Evolutionary conservation across 2,329 filamentous ascomycete genomes (phyloP), one percentile per base, ranked within the genome.

Genomic region (Pseudocercospora pini-densiflorae): DNA sequence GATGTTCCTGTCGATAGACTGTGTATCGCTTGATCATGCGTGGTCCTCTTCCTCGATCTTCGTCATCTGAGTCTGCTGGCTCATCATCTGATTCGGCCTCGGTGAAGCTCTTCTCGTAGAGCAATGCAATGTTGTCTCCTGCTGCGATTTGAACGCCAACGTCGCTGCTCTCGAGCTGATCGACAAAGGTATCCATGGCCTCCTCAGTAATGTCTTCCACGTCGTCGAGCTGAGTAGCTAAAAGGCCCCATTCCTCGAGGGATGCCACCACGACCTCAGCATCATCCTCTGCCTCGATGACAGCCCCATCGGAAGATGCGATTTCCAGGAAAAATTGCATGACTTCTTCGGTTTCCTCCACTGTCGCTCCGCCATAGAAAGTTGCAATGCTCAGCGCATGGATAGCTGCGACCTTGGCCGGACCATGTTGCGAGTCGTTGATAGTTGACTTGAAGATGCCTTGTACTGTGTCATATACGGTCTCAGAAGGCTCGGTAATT

Each of bases 281-380:
- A 70, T 89, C 90, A 73, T 97, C 92, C 40, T 85, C 83, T 0
- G 92, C 91, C 5, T 88, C 87, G 49, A 94, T 84, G 1, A 85
- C 87, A 45, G 90, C 85, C 2, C 93, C 93, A 71, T 97, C 93
- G 7, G 89, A 92, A 67, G 92, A 89, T 19, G 93, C 83, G 59
- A 97, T 92, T 65, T 93, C 91, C 10, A 94, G 80, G 29, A 94
- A 81, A 70, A 90, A 92, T 2, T 89, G 87, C 83, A 96, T 90
- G 55, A 92, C 82, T 36, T 93, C 90, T 47, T 90, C 82, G 0
- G 89, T 74, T 21, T 89, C 89, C 33, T 89, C 87, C 31, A 88
- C 85, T 5, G 87, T 86, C 0, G 90, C 91, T 1, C 92, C 92
- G 16, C 90, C 91, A 72, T 92, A 94, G 71, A 92, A 88, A 1